Percentiles rank a stretch among this genome's conserved stretches.
Conservation (phyloP, 2,329 filamentous ascomycete genomes). For the Cladosporium austrohemisphaericum region DNA sequence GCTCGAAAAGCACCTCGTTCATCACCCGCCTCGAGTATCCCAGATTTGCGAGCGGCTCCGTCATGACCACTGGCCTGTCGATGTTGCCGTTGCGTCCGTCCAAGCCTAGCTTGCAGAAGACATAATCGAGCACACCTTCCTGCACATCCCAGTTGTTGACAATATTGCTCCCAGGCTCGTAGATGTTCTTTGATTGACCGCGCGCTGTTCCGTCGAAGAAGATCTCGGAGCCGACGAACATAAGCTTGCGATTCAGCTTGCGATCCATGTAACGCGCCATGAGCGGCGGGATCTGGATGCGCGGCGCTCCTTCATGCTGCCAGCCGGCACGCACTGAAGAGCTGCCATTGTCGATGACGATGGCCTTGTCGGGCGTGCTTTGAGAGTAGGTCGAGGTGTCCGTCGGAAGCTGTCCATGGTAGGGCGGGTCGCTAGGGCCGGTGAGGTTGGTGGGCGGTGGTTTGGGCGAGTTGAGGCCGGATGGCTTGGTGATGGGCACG, state of each 20-base stretch:
- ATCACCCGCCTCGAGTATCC: slow-evolving; percentile 77
- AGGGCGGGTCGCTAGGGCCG: slow-evolving; percentile 56
- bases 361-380: slow-evolving; percentile 64
- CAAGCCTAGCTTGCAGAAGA: slow-evolving; percentile 89
- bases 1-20: slow-evolving; percentile 96
- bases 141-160: slow-evolving; percentile 98
- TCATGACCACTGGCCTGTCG: slow-evolving; percentile 88
- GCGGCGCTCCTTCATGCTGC: slow-evolving; percentile 84
- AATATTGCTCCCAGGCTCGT: slow-evolving; percentile 85
- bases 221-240: slow-evolving; percentile 87
- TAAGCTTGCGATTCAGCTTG: slow-evolving; percentile 86
- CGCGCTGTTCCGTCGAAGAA: slow-evolving; percentile 91
- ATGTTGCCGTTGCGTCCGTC: slow-evolving; percentile 70
- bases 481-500: slow-evolving; percentile 26
- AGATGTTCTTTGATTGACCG: slow-evolving; percentile 84
- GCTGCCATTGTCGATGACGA: slow-evolving; percentile 97
- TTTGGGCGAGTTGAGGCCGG: slow-evolving; percentile 46
- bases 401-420: slow-evolving; percentile 55
- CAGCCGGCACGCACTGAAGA: slow-evolving; percentile 87
- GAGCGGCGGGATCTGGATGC: slow-evolving; percentile 77
- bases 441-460: slow-evolving; percentile 51
- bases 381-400: slow-evolving; percentile 67
- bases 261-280: slow-evolving; percentile 95
- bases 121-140: slow-evolving; percentile 90
- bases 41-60: slow-evolving; percentile 87